Conservation (phyloP, 2,329 filamentous ascomycete species). For the Aspergillus felis region DNA sequence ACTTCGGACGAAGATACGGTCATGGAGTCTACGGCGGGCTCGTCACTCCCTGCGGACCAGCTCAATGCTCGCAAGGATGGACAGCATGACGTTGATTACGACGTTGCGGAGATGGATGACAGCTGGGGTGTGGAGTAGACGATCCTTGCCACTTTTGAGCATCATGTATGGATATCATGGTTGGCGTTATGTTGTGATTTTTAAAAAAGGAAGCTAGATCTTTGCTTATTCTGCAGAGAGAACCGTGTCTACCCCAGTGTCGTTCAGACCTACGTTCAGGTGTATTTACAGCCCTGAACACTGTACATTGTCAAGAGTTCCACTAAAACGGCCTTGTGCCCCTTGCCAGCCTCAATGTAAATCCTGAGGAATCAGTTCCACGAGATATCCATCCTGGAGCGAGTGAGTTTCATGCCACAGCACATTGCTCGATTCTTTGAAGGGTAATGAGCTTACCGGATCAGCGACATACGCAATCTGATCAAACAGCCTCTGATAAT, state of each 20-base stretch:
- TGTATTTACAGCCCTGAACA: conserved; percentile 5
- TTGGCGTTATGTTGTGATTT: neutral
- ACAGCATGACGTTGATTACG: conserved; percentile 45
- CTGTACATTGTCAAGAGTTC: neutral
- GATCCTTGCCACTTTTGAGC: neutral
- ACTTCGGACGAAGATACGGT: conserved; percentile 25
- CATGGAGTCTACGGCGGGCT: conserved; percentile 27
- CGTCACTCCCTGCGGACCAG: conserved; percentile 13
- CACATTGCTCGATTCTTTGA: neutral
- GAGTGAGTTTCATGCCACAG: neutral
- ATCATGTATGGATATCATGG: neutral
- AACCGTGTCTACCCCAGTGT: neutral
- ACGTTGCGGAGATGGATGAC: conserved; percentile 49
- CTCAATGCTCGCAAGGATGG: conserved; percentile 16
- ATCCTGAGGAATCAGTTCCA: conserved; percentile 32
- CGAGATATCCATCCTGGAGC: conserved; percentile 31
- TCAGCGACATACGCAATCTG: conserved; percentile 38
- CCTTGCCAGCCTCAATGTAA: conserved; percentile 7
- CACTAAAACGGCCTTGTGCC: neutral
- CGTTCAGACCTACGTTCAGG: neutral
- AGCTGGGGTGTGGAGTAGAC: conserved; percentile 32
- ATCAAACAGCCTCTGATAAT: conserved; percentile 32
- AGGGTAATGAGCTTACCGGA: conserved; percentile 27
- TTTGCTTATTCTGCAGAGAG: neutral
- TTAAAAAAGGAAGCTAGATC: neutral